These are phyloP conservation scores for Lecanicillium sp. DNA, from an alignment of 2,329 filamentous ascomycete species.

Conservation along the genomic window DNA sequence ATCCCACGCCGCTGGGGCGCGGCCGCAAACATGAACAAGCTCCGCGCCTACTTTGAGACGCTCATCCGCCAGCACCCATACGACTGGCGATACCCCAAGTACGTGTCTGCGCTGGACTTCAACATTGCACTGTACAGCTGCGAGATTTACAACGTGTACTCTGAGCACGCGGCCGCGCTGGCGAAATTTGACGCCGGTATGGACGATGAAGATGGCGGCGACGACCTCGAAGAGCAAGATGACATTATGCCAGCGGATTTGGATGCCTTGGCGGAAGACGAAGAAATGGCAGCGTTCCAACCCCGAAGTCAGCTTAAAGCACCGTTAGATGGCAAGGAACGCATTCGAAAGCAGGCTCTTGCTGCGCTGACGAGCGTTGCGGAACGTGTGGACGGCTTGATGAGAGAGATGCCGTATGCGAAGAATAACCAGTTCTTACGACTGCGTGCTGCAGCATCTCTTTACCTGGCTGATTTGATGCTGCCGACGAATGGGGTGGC, in stretches of 20 bases:
- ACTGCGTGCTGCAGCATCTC: conserved; percentile 63
- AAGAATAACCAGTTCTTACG: conserved; percentile 59
- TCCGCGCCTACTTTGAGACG: conserved; percentile 62
- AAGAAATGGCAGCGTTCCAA: conserved; percentile 6
- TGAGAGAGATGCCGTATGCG: conserved; percentile 63
- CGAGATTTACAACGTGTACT: conserved; percentile 69
- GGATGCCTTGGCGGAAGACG: conserved; percentile 9
- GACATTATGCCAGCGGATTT: not conserved
- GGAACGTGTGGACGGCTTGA: conserved; percentile 60
- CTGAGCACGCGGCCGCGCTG: conserved; percentile 44
- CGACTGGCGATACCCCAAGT: conserved; percentile 50
- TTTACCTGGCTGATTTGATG: conserved; percentile 67
- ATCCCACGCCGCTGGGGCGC: conserved; percentile 31
- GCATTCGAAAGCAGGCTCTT: conserved; percentile 44
- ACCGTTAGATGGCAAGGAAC: conserved; percentile 20
- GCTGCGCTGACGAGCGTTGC: conserved; percentile 55
- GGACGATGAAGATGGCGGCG: conserved; percentile 19
- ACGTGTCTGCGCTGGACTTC: conserved; percentile 64
- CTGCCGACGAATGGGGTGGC: conserved; percentile 31
- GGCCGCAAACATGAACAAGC: conserved; percentile 35
- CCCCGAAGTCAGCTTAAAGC: too few relatives aligned
- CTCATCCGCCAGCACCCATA: conserved; percentile 72
- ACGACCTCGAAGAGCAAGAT: conserved; percentile 19
- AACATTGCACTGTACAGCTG: conserved; percentile 74
- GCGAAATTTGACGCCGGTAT: conserved; percentile 24